A percentile compares a stretch with the other conserved stretches of the same genome.
Conservation (phyloP, 1,284 basidiomycete genomes). For the Cystobasidium slooffiae region DNA sequence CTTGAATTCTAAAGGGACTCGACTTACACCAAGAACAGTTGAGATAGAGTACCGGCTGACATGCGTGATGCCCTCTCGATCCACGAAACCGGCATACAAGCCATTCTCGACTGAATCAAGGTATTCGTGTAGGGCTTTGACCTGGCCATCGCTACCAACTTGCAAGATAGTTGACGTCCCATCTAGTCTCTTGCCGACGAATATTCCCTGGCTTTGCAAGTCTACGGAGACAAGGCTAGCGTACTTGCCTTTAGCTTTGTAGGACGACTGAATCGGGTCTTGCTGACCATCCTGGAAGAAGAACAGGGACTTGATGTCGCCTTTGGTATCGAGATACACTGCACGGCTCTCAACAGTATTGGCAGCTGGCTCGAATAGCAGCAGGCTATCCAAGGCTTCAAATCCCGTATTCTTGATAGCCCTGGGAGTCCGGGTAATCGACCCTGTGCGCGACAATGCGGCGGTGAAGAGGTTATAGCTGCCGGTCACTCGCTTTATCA, state of each 20-base stretch:
- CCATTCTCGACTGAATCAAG: conserved; percentile 62
- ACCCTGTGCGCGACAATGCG: neutral
- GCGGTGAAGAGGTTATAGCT: conserved; percentile 14
- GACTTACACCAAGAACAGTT: conserved; percentile 63
- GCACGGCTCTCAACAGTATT: conserved; percentile 13
- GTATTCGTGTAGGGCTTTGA: conserved; percentile 66
- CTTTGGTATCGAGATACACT: conserved; percentile 25
- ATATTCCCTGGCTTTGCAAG: conserved; percentile 54
- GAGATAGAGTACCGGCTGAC: conserved; percentile 78
- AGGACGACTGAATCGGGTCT: conserved; percentile 8
- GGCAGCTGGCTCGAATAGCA: conserved; percentile 7
- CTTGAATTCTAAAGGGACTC: conserved; percentile 35
- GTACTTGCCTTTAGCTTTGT: conserved; percentile 21
- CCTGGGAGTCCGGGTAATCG: neutral
- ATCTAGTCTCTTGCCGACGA: conserved; percentile 61
- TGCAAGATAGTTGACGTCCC: conserved; percentile 66
- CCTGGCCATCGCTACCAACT: conserved; percentile 58
- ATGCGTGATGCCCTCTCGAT: conserved; percentile 65
- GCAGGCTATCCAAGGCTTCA: conserved; percentile 17
- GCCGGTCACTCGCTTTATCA: conserved; percentile 22
- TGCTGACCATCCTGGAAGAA: conserved; percentile 1
- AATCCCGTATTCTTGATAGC: conserved; percentile 24
- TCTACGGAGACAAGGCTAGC: conserved; percentile 53
- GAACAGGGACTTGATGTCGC: conserved; percentile 13
- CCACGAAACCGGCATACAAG: conserved; percentile 63